Base-by-base conservation (phyloP, 306 rosid species). In the Casuarina equisetifolia region DNA sequence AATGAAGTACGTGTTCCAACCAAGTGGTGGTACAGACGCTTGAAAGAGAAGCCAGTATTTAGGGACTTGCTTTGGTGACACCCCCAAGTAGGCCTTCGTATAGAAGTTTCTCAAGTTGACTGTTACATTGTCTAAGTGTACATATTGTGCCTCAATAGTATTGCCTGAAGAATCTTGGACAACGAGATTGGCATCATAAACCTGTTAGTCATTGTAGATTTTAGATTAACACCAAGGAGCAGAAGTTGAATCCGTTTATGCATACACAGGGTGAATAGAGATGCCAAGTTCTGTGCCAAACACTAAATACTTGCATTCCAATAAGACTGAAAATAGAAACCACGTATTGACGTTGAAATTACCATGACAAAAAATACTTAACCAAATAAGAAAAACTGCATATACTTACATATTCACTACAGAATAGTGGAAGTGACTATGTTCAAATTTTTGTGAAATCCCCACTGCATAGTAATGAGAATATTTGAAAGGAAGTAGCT, bases 1-100 rank as follows among this genome's bases (percentile, higher is more conserved):
- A 72, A 94, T 80, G 86, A 94, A 90, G 88, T 86, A 94, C 0
- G 97, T 90, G 68, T 85, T 88, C 98, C 98, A 94, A 69, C 98
- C 98, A 73, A 94, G 89, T 62, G 97, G 94, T 9, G 85, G 93
- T 45, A 94, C 88, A 38, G 96, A 85, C 1, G 57, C 98, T 84
- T 83, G 96, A 84, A 94, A 92, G 54, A 90, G 75, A 85, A 94
- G 93, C 96, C 96, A 94, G 74, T 85, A 92, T 78, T 89, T 92
- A 0, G 98, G 92, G 35, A 82, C 86, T 64, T 86, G 72, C 54
- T 84, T 78, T 51, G 91, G 76, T 50, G 87, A 69, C 75, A 19
- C 20, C 70, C 98, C 98, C 74, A 89, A 69, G 80, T 94, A 90
- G 77, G 96, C 96, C 81, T 87, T 77, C 52, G 89, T 84, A n/a